These are phyloP conservation scores for Leptodermis oblonga DNA, from an alignment of 257 asterid species.

Conservation along the genomic window DNA sequence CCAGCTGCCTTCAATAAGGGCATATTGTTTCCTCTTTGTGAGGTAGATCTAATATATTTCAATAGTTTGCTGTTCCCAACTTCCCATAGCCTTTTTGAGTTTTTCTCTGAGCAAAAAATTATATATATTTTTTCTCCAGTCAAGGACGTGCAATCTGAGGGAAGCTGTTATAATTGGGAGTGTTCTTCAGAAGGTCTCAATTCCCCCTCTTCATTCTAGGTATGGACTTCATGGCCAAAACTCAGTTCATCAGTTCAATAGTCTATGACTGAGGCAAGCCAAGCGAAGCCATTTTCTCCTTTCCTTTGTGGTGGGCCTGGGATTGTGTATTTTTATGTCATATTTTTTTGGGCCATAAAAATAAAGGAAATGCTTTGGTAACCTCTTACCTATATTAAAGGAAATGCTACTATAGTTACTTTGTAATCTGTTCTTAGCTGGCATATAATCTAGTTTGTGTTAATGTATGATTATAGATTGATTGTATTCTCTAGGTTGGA, in stretches of 20 bases:
- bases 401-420: background rate
- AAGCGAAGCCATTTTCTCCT: too few species aligned
- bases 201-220: conserved; percentile 95
- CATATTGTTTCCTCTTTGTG: conserved; percentile 70
- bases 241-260: background rate
- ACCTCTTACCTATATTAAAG: background rate
- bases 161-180: conserved; percentile 92
- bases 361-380: background rate
- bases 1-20: conserved; percentile 98
- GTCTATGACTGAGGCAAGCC: conserved; percentile 1
- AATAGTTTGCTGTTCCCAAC: too few species aligned
- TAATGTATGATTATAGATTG: background rate
- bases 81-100: background rate
- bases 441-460: conserved; percentile 3
- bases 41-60: conserved; percentile 39
- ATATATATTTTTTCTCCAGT: conserved; percentile 37
- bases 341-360: background rate
- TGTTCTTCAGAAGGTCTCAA: conserved; percentile 74
- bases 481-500: background rate
- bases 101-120: conserved; percentile 5
- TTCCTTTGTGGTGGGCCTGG: background rate
- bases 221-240: conserved; percentile 19
- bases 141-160: conserved; percentile 72
- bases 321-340: background rate
- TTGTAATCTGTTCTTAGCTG: background rate